Base-by-base conservation (phyloP, 805 yeast species). In the Ogataea populi-albae region DNA sequence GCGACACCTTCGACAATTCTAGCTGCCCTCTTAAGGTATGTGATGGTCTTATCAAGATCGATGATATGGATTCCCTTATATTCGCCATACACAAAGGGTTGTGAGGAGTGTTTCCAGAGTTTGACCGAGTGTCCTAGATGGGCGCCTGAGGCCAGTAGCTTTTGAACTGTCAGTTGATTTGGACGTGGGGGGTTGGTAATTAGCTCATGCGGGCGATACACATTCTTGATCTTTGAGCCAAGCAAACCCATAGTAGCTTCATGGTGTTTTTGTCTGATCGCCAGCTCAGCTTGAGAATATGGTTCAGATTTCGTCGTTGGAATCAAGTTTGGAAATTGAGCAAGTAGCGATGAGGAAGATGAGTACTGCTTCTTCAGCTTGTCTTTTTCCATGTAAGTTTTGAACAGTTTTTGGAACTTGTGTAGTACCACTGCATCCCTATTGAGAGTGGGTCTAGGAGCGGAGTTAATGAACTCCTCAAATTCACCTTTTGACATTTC, bases 41-140 rank as follows among this genome's bases (percentile, higher is more conserved):
- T 61, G 23, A 87, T 55, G 1, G 98, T 93, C 62, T 85, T 80
- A 48, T 91, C 91, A 49, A 89, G 68, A 59, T 91, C 96, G 49
- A 93, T 89, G 34, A 93, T 76, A 59, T 88, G 95, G 38, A 93
- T 72, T n/a, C 88, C 96, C 42, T 86, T 81, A 52, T 93, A 87
- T 45, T 75, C 82, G 37, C 98, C 98, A 54, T 82, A 82, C 29
- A 91, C 73, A 59, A 71, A 93, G 8, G 94, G 89, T 61, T 88
- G 91, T 34, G 89, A 86, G 18, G 83, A 73, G 7, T 88, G 79
- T 49, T 94, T 78, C 77, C 81, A 83, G 43, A 81, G 67, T 3
- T 82, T 68, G 23, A 77, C 81, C n/a, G 95, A 74, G 50, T 91
- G 97, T 19, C 98, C 98, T 48, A 93, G 67, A 61, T 93, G 98